A percentile compares a stretch with the other conserved stretches of the same genome.
These are phyloP conservation scores for Dendrocalamus sinicus DNA, from an alignment of 176 grass and related monocot genomes.

Conservation along the genomic window DNA sequence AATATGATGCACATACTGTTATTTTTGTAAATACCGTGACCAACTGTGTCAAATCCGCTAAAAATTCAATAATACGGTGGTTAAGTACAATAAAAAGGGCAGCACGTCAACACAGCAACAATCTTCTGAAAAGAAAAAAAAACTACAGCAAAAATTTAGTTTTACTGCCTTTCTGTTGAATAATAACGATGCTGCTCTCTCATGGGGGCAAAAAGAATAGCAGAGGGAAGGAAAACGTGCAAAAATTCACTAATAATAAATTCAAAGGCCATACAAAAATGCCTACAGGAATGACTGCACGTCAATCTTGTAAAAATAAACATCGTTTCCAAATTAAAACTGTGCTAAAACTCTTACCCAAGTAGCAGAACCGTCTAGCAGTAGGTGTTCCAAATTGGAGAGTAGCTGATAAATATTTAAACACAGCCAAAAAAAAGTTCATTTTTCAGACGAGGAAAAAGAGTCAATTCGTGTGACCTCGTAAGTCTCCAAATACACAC, in stretches of 20 bases:
- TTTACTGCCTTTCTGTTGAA: too few relatives aligned
- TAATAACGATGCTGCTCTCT: background rate
- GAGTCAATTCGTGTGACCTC: conserved; percentile 33
- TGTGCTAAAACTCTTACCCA: background rate
- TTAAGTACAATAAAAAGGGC: background rate
- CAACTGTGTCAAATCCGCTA: too few relatives aligned
- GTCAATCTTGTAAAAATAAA: background rate
- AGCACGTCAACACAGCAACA: too few relatives aligned
- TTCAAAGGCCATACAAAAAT: background rate
- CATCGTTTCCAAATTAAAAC: background rate
- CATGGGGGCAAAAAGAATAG: background rate
- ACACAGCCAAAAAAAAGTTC: background rate
- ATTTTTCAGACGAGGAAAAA: background rate
- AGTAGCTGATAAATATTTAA: conserved; percentile 3
- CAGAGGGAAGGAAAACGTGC: background rate
- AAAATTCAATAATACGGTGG: too few relatives aligned
- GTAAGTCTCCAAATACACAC: conserved; percentile 32
- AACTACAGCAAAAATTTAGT: too few relatives aligned
- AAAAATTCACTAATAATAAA: background rate
- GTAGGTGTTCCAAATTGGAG: conserved; percentile 17
- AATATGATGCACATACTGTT: too few relatives aligned
- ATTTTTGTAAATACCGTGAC: too few relatives aligned
- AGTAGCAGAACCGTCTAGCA: background rate
- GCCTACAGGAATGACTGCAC: background rate
- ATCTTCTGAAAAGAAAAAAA: too few relatives aligned